Percentiles rank a stretch among this genome's conserved stretches.
These are phyloP conservation scores for Tuber indicum DNA, from an alignment of 495 filamentous ascomycete genomes.

Conservation along the genomic window DNA sequence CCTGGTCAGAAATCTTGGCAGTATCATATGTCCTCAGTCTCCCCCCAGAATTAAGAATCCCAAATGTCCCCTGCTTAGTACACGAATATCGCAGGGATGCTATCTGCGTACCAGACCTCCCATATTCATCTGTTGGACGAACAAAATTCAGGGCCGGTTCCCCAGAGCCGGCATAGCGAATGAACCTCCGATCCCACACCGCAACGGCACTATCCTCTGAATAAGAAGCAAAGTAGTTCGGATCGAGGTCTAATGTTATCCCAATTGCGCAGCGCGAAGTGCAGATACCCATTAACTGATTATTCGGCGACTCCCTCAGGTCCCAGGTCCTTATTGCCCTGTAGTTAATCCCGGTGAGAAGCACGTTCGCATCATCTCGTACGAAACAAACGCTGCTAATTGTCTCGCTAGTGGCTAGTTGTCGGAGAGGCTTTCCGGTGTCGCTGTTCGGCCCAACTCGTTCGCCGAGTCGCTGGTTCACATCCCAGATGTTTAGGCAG, in stretches of 20 bases:
- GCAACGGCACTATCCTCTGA: constrained; percentile 60
- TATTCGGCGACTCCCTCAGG: constrained; percentile 59
- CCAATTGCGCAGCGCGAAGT: constrained; percentile 83
- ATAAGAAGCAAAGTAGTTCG: constrained; percentile 87
- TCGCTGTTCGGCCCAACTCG: constrained; percentile 40
- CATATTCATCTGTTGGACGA: constrained; percentile 22
- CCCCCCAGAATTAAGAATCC: constrained; percentile 31
- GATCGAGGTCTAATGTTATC: constrained; percentile 79
- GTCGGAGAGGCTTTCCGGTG: constrained; percentile 56
- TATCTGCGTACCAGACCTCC: constrained; percentile 23
- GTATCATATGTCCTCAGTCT: constrained; percentile 42
- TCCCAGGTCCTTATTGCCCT: constrained; percentile 85
- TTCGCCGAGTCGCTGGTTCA: constrained; percentile 58
- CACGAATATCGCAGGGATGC: constrained; percentile 33
- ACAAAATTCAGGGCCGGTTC: constrained; percentile 27
- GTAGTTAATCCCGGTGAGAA: constrained; percentile 79
- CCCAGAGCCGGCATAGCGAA: constrained; percentile 12
- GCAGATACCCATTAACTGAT: constrained; percentile 1
- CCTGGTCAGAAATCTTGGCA: constrained; percentile 34
- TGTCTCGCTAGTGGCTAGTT: constrained; percentile 73
- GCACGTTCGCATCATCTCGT: constrained; percentile 68
- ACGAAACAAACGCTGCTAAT: constrained; percentile 92
- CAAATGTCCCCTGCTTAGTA: constrained; percentile 33
- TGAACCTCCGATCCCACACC: constrained; percentile 79
- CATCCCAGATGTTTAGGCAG: constrained; percentile 90